phyloP scores from a whole-genome alignment of 768 basidiomycete species.

The Kwoniella mangroviensis region DNA sequence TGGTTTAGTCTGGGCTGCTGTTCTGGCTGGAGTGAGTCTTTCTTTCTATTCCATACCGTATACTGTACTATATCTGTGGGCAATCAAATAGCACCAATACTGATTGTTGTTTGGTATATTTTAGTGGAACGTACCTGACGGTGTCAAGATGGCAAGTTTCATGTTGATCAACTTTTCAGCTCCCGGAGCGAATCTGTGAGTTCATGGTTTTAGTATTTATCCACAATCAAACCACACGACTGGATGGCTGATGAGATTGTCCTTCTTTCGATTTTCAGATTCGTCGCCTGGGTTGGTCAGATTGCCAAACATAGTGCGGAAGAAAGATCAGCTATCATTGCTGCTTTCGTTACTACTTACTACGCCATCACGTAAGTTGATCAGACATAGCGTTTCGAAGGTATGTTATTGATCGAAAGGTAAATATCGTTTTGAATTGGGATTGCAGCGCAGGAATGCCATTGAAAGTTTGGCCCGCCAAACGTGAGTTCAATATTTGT shows the following conservation, averaged over 20 bases:
- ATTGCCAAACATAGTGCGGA: conserved; percentile 18
- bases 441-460: conserved; percentile 11
- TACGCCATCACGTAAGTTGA: background rate
- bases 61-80: too few relatives aligned
- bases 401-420: too few relatives aligned
- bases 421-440: too few relatives aligned
- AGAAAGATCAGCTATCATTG: conserved; percentile 16
- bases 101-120: too few relatives aligned
- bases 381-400: too few relatives aligned
- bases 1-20: conserved; percentile 11
- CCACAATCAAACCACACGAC: background rate
- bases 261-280: background rate
- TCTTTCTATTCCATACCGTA: background rate
- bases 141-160: conserved; percentile 16
- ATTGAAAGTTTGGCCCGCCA: conserved; percentile 13
- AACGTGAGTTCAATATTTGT: background rate
- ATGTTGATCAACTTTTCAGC: conserved; percentile 11
- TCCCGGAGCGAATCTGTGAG: conserved; percentile 12
- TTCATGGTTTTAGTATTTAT: background rate
- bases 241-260: background rate
- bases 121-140: conserved; percentile 19
- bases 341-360: conserved; percentile 6
- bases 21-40: conserved; percentile 13
- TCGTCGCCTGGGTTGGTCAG: conserved; percentile 15
- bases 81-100: too few relatives aligned